phyloP scores from a whole-genome alignment of 2,329 filamentous ascomycete species.

The Pseudogymnoascus destructans region DNA sequence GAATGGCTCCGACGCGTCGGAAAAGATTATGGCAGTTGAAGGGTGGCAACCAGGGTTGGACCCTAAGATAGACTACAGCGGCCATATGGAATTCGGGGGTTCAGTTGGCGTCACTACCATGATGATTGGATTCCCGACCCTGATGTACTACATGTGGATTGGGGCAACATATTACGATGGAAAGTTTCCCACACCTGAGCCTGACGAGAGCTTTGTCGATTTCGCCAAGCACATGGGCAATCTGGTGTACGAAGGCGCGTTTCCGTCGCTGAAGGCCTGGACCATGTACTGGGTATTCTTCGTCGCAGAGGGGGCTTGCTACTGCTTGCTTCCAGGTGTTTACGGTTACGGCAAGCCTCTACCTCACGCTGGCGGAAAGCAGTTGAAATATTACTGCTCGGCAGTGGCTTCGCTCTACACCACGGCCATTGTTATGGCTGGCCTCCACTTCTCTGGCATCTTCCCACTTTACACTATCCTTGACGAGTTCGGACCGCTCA shows the following conservation, averaged over 20 bases:
- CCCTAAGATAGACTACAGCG: conserved; percentile 49
- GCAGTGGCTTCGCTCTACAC: conserved; percentile 77
- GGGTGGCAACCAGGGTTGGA: conserved; percentile 48
- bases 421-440: conserved; percentile 58
- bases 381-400: conserved; percentile 90
- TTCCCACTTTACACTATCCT: conserved; percentile 88
- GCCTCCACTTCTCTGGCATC: conserved; percentile 66
- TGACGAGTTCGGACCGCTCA: conserved; percentile 86
- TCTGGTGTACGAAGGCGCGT: conserved; percentile 72
- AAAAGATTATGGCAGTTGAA: conserved; percentile 29
- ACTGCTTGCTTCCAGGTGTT: conserved; percentile 76
- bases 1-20: conserved; percentile 11
- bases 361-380: conserved; percentile 66
- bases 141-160: conserved; percentile 99
- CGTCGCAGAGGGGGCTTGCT: conserved; percentile 69
- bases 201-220: conserved; percentile 53
- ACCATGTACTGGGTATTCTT: conserved; percentile 90
- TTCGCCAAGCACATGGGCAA: conserved; percentile 59
- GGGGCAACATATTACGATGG: conserved; percentile 88
- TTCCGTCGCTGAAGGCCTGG: conserved; percentile 73
- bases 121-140: conserved; percentile 83
- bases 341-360: conserved; percentile 82
- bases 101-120: conserved; percentile 65
- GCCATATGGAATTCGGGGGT: conserved; percentile 74
- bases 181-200: conserved; percentile 54